A percentile compares a stretch with the other conserved stretches of the same genome.
These are phyloP conservation scores for Citeromyces hawaiiensis DNA, from an alignment of 1,139 yeast genomes.

Conservation along the genomic window DNA sequence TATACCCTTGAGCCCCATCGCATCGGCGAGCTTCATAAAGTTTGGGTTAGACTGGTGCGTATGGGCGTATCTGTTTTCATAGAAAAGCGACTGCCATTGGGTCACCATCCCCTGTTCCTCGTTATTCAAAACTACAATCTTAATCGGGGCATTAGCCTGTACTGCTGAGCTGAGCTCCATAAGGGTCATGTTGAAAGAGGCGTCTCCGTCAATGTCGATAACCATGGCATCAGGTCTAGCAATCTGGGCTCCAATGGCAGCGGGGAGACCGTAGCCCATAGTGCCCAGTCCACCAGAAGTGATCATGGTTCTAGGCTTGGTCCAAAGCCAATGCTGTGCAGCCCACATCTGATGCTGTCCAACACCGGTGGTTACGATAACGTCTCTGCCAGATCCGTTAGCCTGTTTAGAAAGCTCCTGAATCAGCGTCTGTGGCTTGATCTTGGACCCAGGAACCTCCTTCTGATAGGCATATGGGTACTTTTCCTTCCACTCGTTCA, in stretches of 20 bases:
- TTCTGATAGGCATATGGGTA: conserved; percentile 74
- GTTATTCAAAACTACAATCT: conserved; percentile 79
- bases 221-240: conserved; percentile 92
- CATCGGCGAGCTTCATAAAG: conserved; percentile 83
- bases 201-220: conserved; percentile 97
- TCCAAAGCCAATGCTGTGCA: conserved; percentile 94
- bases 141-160: conserved; percentile 85
- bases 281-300: conserved; percentile 98
- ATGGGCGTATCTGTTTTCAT: conserved; percentile 92
- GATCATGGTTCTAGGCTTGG: conserved; percentile 79
- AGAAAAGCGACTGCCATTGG: conserved; percentile 96
- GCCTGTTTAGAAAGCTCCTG: conserved; percentile 68
- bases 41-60: conserved; percentile 94
- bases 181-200: conserved; percentile 94
- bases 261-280: conserved; percentile 95
- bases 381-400: conserved; percentile 51
- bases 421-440: conserved; percentile 90
- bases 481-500: conserved; percentile 72
- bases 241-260: conserved; percentile 97
- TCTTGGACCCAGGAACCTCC: conserved; percentile 67
- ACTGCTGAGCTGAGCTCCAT: conserved; percentile 90
- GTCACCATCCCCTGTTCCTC: conserved; percentile 99
- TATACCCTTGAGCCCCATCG: conserved; percentile 85
- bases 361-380: conserved; percentile 91
- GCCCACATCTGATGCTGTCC: conserved; percentile 99